A percentile compares a stretch with the other conserved stretches of the same genome.
Evolutionary conservation across 768 basidiomycete genomes (phyloP).

Genomic region (Kockovaella imperatae): DNA sequence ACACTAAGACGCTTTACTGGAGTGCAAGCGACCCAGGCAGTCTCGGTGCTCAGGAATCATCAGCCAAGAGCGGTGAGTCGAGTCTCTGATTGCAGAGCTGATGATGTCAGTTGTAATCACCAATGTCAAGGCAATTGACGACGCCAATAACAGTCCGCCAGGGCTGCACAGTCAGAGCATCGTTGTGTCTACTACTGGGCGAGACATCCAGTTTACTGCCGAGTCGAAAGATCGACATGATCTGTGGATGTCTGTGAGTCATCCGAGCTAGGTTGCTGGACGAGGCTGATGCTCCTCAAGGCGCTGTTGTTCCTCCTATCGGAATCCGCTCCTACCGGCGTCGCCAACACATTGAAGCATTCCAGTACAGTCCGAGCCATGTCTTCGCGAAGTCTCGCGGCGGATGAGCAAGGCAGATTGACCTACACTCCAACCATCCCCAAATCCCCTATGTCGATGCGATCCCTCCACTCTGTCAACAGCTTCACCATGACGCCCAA

Average conservation of each 20-base stretch:
- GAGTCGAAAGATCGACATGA: slow-evolving; percentile 91
- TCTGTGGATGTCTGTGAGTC: slow-evolving; percentile 82
- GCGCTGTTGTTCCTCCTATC: slow-evolving; percentile 85
- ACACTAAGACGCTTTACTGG: slow-evolving; percentile 97
- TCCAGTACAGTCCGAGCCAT: background rate
- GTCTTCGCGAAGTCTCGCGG: background rate
- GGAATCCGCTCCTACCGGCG: slow-evolving; percentile 48
- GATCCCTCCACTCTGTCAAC: slow-evolving; percentile 19
- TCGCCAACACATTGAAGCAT: slow-evolving; percentile 1
- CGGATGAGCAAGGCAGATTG: slow-evolving; percentile 33
- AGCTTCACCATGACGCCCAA: slow-evolving; percentile 21
- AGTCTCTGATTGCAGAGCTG: slow-evolving; percentile 15
- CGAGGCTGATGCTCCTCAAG: slow-evolving; percentile 47
- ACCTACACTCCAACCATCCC: slow-evolving; percentile 3
- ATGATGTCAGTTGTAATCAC: slow-evolving; percentile 73
- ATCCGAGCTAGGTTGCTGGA: background rate
- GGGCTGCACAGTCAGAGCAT: slow-evolving; percentile 89
- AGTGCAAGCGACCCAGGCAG: slow-evolving; percentile 89
- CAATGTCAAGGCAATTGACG: slow-evolving; percentile 80
- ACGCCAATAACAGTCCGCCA: slow-evolving; percentile 91
- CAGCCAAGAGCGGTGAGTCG: slow-evolving; percentile 87
- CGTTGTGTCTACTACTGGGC: slow-evolving; percentile 79
- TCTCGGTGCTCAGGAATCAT: slow-evolving; percentile 76
- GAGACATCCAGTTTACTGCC: slow-evolving; percentile 99
- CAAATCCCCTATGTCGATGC: slow-evolving; percentile 27